Evolutionary conservation across 495 filamentous ascomycete genomes (phyloP), one percentile per base, ranked within the genome.

Genomic region (Penicillium lividum): DNA sequence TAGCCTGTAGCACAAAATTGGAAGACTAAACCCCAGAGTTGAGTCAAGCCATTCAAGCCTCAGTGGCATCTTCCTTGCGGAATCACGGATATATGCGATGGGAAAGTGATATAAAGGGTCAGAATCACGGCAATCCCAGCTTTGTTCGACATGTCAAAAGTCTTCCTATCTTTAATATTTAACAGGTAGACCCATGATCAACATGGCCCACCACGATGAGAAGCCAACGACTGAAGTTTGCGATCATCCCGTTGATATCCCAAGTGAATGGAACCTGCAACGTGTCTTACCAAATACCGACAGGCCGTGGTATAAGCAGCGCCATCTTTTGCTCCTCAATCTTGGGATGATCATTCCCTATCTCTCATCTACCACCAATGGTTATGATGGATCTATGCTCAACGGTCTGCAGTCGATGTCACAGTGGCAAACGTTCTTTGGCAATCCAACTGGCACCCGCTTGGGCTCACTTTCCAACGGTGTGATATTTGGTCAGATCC

Each of bases 311-410:
- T 61, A 56, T 22, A 61, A 56, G 31, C 46, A 51, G 29, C 58
- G 47, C 31, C 53, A 61, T 34, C 42, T 61, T 13, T 15, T 61
- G 9, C 53, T 56, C 18, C 58, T 61, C 38, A 56, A 61, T 28
- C 48, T 61, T 7, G 53, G 53, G 7, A 61, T 61, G 58, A 61
- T 61, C 7, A 42, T 56, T 43, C 59, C 55, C 31, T 62, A 42
- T 33, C 44, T 49, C 40, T 63, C 57, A 7, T 63, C 52, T 34
- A 64, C 57, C 6, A 56, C 61, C 25, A 60, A 66, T 31, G 65
- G 65, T 13, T 67, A 62, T 38, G 65, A 67, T 45, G 65, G 62
- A 3, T 69, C 62, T 16, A 69, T 72, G 69, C 56, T 72, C n/a
- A 72, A 72, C 53, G 67, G 69, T 11, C 62, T 72, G 7, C 69